Conservation (phyloP, 805 yeast species). For the Lachancea meyersii region DNA sequence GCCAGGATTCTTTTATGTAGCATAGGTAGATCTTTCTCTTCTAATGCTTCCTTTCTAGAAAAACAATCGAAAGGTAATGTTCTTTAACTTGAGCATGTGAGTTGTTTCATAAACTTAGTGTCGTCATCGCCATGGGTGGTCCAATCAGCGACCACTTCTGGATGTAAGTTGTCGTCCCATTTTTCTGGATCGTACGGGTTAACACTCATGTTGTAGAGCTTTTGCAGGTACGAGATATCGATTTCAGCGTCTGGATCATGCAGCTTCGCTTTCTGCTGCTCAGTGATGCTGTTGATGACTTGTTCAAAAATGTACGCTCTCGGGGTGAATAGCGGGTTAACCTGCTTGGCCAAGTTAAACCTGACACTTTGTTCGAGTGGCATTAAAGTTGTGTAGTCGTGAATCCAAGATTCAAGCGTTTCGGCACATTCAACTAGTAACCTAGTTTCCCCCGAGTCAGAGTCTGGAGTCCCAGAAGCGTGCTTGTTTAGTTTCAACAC, state of each 20-base stretch:
- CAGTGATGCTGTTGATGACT: conserved; percentile 56
- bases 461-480: conserved; percentile 24
- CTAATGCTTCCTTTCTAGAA: no score
- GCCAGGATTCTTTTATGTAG: no score
- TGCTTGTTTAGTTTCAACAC: conserved; percentile 18
- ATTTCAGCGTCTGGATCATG: conserved; percentile 16
- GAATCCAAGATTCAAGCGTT: conserved; percentile 47
- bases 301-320: conserved; percentile 83
- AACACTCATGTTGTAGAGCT: conserved; percentile 63
- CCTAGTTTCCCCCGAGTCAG: conserved; percentile 34
- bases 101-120: conserved; percentile 56
- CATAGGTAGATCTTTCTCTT: no score
- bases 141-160: conserved; percentile 56
- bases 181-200: conserved; percentile 63
- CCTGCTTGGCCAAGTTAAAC: conserved; percentile 35
- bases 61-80: no score
- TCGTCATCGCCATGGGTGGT: conserved; percentile 43
- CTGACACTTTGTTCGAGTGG: conserved; percentile 36
- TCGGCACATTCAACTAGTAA: conserved; percentile 36
- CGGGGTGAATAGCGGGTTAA: conserved; percentile 78
- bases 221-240: conserved; percentile 42
- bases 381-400: conserved; percentile 41
- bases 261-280: conserved; percentile 43
- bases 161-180: conserved; percentile 53
- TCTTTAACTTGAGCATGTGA: conserved; percentile 56